Evolutionary conservation across 176 grass and related monocot genomes (phyloP), one percentile per base, ranked within the genome.

Genomic region (Melocanna baccifera): DNA sequence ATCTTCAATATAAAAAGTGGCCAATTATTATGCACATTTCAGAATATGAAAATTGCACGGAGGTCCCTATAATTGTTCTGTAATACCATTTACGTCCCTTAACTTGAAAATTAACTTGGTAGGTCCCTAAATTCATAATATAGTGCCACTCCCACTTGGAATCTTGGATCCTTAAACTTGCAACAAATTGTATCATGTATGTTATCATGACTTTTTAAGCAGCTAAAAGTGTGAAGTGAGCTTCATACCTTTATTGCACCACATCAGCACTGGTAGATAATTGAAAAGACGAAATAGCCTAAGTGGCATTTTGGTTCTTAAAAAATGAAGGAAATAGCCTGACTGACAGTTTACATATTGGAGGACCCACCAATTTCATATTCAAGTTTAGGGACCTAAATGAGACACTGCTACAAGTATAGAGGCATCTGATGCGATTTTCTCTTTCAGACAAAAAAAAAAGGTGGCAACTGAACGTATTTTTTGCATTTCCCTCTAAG

Each of bases 371-470:
- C 18, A 47, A 75, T 20, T 56, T 37, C 12, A 2, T 41, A 81
- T 48, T 69, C 25, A 55, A 32, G 53, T 61, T 74, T 39, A 76
- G 48, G 50, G 79, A 28, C 20, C 12, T 62, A 36, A 23, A 12
- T 81, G 63, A 30, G 25, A 68, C 37, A 66, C 20, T 25, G 4
- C 63, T 56, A 56, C 37, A 56, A 58, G 58, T 79, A 70, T 37
- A 80, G 26, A 42, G 13, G 62, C 30, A 22, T 85, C 71, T 85
- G 12, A 12, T 57, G 46, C 34, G 64, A 48, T 64, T 87, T 68
- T 66, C 9, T 89, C 32, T 40, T 81, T 86, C 62, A 82, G 62
- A 58, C n/a, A 77, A 51, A 85, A 86, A 51, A 81, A 45, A n/a
- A n/a, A 81, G 47, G 74, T 79, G 15, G 34, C 4, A 69, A 57